phyloP scores from a whole-genome alignment of 495 filamentous ascomycete species.

The Neurospora intermedia region DNA sequence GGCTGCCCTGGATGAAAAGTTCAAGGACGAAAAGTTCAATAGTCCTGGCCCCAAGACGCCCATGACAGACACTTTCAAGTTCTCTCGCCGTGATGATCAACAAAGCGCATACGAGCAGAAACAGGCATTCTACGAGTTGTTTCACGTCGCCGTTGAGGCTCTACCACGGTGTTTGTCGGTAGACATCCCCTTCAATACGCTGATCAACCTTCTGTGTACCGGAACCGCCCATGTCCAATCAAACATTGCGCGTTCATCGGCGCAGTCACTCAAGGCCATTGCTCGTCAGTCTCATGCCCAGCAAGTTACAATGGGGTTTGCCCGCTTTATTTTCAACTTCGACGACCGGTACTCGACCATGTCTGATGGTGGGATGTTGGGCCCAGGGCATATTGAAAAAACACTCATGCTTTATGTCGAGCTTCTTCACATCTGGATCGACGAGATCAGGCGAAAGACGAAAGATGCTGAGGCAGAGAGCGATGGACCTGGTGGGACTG shows the following conservation, averaged over 20 bases:
- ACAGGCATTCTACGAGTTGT: conserved; percentile 88
- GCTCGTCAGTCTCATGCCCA: conserved; percentile 88
- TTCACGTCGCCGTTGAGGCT: conserved; percentile 92
- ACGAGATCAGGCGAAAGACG: conserved; percentile 83
- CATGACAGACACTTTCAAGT: conserved; percentile 87
- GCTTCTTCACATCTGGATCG: conserved; percentile 89
- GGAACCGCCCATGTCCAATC: conserved; percentile 91
- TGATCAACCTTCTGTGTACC: conserved; percentile 92
- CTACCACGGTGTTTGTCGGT: conserved; percentile 84
- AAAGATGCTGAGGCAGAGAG: conserved; percentile 57
- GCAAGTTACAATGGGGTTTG: conserved; percentile 92
- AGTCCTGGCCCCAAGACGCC: conserved; percentile 83
- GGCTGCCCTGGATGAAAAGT: conserved; percentile 88
- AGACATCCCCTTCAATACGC: conserved; percentile 83
- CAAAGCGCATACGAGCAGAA: conserved; percentile 65
- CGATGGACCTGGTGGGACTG: conserved; percentile 44
- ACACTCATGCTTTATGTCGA: conserved; percentile 90
- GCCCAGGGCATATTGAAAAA: conserved; percentile 88
- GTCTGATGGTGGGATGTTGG: conserved; percentile 96
- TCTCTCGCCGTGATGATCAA: conserved; percentile 69
- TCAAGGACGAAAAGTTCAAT: conserved; percentile 69
- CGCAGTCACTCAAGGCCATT: conserved; percentile 88
- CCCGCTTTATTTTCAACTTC: conserved; percentile 94
- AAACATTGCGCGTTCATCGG: conserved; percentile 86
- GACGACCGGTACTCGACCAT: conserved; percentile 95